Base-by-base conservation (phyloP, 148 eudicot species). In the Nepenthes mirabilis region DNA sequence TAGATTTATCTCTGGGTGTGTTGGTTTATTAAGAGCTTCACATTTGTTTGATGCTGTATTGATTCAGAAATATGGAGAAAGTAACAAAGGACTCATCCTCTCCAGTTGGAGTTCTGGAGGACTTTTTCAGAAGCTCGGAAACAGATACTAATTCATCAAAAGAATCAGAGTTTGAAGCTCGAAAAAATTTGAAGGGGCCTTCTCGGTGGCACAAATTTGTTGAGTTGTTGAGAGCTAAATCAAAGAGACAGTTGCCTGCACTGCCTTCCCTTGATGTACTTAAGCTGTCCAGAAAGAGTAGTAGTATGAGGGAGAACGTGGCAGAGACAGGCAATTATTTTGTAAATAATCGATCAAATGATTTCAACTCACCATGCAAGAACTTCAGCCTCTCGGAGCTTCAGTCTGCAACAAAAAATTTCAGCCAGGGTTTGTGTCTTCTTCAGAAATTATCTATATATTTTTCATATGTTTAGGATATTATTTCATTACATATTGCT, bases 41-140 rank as follows among this genome's bases (percentile, higher is more conserved):
- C 0, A 3, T 40, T 40, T 40, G 8, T 8, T 40, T 40, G 4
- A 4, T 40, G 45, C 45, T 40, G 8, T 40, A 3, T 40, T 4
- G 45, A 3, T 40, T 40, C 45, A 4, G 8, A 40, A 8, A 49
- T 49, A 82, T 79, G 85, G 88, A 80, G 72, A 78, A 63, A 58
- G 63, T 63, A 33, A 64, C 68, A 37, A 80, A 65, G 36, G 70
- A 82, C 55, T 66, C 63, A 34, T 56, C 47, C 65, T 91, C 97
- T 0, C 97, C 97, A 1, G 79, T 74, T 6, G 82, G 90, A 53
- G 78, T 91, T 52, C 77, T 91, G 36, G 95, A 85, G 65, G 85
- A 83, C 57, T 86, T 73, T 49, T 77, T 89, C 37, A 82, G 87
- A 40, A 80, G 64, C 33, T 55, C 45, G 11, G 91, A 82, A 51